Evolutionary conservation across 2,329 filamentous ascomycete genomes (phyloP), one percentile per base, ranked within the genome.

Genomic region (Chaetomiaceae sp.): DNA sequence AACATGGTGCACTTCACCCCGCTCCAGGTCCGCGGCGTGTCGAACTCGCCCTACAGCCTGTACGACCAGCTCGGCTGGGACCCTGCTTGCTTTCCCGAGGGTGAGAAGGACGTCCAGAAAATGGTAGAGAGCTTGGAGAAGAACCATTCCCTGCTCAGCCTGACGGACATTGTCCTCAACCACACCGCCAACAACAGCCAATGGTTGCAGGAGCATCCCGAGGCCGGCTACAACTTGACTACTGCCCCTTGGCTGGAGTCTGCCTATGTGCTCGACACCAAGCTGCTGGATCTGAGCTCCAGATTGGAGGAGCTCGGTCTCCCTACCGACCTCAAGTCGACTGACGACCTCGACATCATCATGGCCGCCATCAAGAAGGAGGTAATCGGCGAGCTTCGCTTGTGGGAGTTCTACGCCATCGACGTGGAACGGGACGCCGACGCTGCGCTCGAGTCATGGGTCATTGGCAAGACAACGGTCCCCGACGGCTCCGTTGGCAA

Each of bases 1-100:
- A 98, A 98, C 69, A 96, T 97, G 89, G 82, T 98, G 50, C 93
- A 98, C 66, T 98, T 98, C 65, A 96, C 93, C 2, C 93, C 93
- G 9, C 73, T 98, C 55, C 93, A 95, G 74, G 76, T 85, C 48
- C 83, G 93, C 49, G 93, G 93, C 47, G 76, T 74, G 36, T 98
- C 93, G 42, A 95, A 98, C 63, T 98, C 93, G 1, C 93, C 93
- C 0, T 98, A 97, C 73, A 98, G 93, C 65, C 79, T 98, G 58
- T 95, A 86, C 64, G 87, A 98, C 60, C 94, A 98, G 69, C 75
- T 94, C 18, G 75, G 76, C 36, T 98, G 94, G 73, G 94, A 98
- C 62, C 78, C 83, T 5, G 70, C 71, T 8, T 79, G 83, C 60
- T 98, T 98, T 60, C 88, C 89, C 1, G 79, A 80, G 39, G 94